Evolutionary conservation across 2,329 filamentous ascomycete genomes (phyloP).

Genomic region (Sporothrix variecibatus): DNA sequence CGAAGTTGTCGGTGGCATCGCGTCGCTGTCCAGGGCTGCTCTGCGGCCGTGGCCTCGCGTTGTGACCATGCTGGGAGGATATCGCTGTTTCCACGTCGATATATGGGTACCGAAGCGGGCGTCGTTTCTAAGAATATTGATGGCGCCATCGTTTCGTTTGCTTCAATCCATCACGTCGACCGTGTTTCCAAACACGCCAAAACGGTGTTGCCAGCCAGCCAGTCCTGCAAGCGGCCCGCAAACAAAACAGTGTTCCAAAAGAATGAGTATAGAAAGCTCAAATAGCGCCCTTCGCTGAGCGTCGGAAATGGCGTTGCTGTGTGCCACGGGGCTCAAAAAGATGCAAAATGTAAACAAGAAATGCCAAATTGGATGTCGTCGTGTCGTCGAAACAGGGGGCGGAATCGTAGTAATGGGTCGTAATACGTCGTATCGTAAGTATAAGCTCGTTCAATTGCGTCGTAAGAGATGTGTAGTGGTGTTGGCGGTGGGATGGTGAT

Average conservation of each 20-base stretch:
- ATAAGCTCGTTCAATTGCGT: no score
- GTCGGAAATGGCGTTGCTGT: not conserved
- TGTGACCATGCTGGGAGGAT: constrained; percentile 15
- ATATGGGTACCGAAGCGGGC: not conserved
- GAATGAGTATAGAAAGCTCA: not conserved
- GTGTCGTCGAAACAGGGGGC: not conserved
- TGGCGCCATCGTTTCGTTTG: constrained; percentile 1
- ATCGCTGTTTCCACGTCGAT: constrained; percentile 25
- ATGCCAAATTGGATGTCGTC: not conserved
- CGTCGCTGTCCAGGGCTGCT: constrained; percentile 49
- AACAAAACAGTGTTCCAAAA: not conserved
- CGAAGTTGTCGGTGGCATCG: constrained; percentile 51
- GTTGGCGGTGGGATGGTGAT: not conserved
- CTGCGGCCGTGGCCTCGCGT: constrained; percentile 19
- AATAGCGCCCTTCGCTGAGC: not conserved
- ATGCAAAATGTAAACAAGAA: not conserved
- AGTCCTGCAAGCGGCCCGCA: not conserved
- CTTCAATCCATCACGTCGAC: not conserved
- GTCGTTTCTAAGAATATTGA: not conserved
- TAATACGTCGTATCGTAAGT: not conserved
- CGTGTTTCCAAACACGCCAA: not conserved
- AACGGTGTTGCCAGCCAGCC: not conserved
- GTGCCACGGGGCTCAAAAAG: not conserved
- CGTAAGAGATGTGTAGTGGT: not conserved
- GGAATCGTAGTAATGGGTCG: not conserved